Evolutionary conservation across 176 grass and related monocot species (phyloP), one percentile per base, ranked within the genome.

Genomic region (Oryza longistaminata): DNA sequence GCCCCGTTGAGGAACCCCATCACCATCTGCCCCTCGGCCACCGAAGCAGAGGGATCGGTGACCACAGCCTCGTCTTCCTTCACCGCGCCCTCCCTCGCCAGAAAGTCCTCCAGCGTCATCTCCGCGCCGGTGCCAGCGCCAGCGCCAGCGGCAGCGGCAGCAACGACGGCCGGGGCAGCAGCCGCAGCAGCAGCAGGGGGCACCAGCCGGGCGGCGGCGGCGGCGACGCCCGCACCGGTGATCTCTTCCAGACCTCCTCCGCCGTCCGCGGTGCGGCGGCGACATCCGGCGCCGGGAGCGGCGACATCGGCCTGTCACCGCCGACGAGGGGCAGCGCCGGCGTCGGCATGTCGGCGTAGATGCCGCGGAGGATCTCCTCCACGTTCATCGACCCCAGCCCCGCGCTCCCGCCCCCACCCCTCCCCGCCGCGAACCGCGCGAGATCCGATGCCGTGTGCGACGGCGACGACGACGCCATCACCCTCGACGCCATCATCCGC

Each of bases 51-150:
- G 14, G 90, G 79, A 8, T 68, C 49, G 69, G 85, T 39, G 71
- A 68, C 19, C 49, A 83, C 66, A 86, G 35, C 77, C 67, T 85
- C 43, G 19, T 86, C 81, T 12, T 89, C 90, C 88, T 85, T 84
- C 65, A 74, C 87, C 25, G 70, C 76, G 24, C 81, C 73, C 34
- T 92, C 89, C 88, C 88, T 95, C 26, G 88, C 88, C 83, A 98
- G 91, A 82, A 95, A 98, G 74, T 98, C 96, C 78, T 96, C 96
- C 66, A 96, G 91, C 77, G 96, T 98, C 88, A 98, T 96, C 91
- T 91, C 88, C 24, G 65, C 21, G 10, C 13, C 83, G 9, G 65
- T 60, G 5, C 64, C 64, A 11, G 61, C 74, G 5, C 42, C 72
- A 25, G 5, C 79, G 9, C 45, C 68, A 34, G 74, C 60, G 35